Conservation (phyloP, 202 grass and related monocot species). For the Musa balbisiana region DNA sequence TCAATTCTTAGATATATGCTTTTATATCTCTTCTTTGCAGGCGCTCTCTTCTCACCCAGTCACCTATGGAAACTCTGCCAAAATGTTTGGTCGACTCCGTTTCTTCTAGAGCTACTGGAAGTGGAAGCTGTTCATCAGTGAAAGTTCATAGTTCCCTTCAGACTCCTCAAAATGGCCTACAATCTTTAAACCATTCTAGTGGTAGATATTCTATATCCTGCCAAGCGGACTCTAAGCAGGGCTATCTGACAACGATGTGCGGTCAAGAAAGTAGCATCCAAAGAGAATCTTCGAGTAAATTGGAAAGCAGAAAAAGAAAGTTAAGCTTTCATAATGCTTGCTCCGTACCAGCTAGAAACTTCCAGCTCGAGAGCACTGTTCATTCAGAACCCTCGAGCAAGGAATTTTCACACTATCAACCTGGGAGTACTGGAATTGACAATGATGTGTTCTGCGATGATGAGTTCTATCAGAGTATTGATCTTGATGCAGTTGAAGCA, state of each 20-base stretch:
- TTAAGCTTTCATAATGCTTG: constrained; percentile 58
- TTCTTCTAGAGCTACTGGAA: constrained; percentile 32
- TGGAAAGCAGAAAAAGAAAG: constrained; percentile 83
- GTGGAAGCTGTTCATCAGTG: constrained; percentile 47
- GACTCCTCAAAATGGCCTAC: constrained; percentile 34
- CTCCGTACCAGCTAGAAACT: constrained; percentile 31
- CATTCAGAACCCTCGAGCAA: background rate
- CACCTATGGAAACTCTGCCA: constrained; percentile 44
- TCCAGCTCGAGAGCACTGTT: constrained; percentile 8
- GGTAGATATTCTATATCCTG: constrained; percentile 36
- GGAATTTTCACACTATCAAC: background rate
- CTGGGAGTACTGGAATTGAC: constrained; percentile 13
- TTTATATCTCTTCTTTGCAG: constrained; percentile 33
- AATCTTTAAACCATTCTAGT: constrained; percentile 24
- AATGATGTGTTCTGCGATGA: constrained; percentile 46
- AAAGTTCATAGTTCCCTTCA: constrained; percentile 24
- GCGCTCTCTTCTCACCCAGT: constrained; percentile 73
- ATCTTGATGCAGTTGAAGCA: constrained; percentile 83
- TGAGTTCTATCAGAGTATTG: constrained; percentile 61
- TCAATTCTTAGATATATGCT: background rate
- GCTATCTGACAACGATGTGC: constrained; percentile 24
- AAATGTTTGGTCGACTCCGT: constrained; percentile 44
- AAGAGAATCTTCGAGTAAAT: constrained; percentile 49
- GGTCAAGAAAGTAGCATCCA: constrained; percentile 25
- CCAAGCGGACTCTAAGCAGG: constrained; percentile 25